Conservation (phyloP, 2,329 filamentous ascomycete species). For the Leptographium lundbergii region DNA sequence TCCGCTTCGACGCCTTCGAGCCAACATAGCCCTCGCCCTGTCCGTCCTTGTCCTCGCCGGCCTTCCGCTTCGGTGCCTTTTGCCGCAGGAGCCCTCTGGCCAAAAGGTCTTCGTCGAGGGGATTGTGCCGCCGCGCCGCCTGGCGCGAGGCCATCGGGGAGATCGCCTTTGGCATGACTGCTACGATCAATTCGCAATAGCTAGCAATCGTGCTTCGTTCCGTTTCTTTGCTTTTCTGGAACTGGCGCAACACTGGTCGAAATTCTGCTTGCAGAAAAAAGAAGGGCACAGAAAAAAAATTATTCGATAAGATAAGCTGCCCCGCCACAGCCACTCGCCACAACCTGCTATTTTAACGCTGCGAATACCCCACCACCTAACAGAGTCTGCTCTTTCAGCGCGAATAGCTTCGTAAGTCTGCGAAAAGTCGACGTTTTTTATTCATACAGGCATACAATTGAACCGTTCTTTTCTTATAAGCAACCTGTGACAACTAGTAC, state of each 20-base stretch:
- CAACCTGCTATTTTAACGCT: background rate
- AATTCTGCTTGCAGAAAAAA: background rate
- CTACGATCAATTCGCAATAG: background rate
- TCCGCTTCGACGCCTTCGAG: conserved; percentile 57
- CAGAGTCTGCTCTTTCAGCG: conserved; percentile 4
- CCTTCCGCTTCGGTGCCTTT: conserved; percentile 59
- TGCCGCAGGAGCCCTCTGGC: conserved; percentile 58
- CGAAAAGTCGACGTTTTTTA: background rate
- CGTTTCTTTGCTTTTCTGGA: background rate
- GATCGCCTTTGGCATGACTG: conserved; percentile 65
- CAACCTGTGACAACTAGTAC: background rate
- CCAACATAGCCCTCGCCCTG: conserved; percentile 65
- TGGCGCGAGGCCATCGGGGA: conserved; percentile 43
- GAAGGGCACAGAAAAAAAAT: conserved; percentile 1
- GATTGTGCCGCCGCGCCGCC: conserved; percentile 62
- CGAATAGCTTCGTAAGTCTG: conserved; percentile 5
- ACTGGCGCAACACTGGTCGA: background rate
- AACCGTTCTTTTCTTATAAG: background rate
- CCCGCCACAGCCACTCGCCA: conserved; percentile 6
- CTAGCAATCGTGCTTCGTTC: background rate
- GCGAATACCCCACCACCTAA: conserved; percentile 4
- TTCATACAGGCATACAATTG: background rate
- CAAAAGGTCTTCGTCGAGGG: conserved; percentile 77
- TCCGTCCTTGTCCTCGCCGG: conserved; percentile 44
- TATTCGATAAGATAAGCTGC: conserved; percentile 3